Evolutionary conservation across 2,329 filamentous ascomycete species (phyloP), one percentile per base, ranked within the genome.

Genomic region (Paecilomyces formosus): DNA sequence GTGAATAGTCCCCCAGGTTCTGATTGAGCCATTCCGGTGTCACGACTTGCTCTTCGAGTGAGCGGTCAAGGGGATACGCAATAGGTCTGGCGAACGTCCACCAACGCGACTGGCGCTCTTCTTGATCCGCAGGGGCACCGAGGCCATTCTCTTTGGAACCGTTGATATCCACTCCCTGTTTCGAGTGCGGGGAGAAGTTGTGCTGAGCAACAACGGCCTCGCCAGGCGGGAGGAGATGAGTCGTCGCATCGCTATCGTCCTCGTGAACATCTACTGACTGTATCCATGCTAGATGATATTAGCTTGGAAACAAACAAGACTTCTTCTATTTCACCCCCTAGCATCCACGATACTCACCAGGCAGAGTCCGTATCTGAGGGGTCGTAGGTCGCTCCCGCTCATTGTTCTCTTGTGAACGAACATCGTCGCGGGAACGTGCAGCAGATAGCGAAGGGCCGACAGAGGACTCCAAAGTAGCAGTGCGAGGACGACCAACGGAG

Each of bases 161-260:
- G 15, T 55, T 53, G 53, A 59, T 59, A n/a, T 65, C 60, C 2
- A 63, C 58, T 39, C 68, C 65, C 15, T 67, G 66, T 24, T 66
- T 68, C 26, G 65, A 60, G 58, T 74, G 68, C 4, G 76, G 74
- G 18, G 70, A 72, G 64, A 76, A 70, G 58, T 79, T 78, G 62
- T 79, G 78, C 53, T 79, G 77, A 50, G 78, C 78, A 53, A 79
- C 70, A 33, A 75, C 62, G n/a, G 74, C 77, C 55, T 70, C 72
- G 35, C 71, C 64, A 39, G 72, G 72, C 53, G 74, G 74, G 9
- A 78, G 67, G 15, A 76, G 64, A 13, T 63, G 66, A 45, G 71
- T 70, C 45, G 71, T 69, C 52, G 63, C 66, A 51, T 75, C 71
- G 24, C 71, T 63, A 39, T 73, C 76, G 35, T 73, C 70, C 22